A percentile compares a stretch with the other conserved stretches of the same genome.
phyloP scores from a whole-genome alignment of 2,329 filamentous ascomycete species.

The Pseudofabraea citricarpa region DNA sequence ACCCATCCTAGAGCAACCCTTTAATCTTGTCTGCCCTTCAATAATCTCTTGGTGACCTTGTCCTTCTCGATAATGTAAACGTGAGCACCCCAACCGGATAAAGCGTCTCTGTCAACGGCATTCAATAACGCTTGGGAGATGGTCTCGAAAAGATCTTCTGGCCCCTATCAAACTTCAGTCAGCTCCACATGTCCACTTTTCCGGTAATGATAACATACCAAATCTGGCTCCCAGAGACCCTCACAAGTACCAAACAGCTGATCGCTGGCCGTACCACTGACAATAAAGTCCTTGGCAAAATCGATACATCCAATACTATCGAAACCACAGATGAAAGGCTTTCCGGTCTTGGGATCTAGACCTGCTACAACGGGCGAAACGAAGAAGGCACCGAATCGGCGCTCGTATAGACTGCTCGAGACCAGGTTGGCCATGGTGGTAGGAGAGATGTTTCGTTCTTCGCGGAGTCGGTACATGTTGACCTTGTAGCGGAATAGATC shows the following conservation, averaged over 20 bases:
- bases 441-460: constrained; percentile 94
- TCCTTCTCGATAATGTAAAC: constrained; percentile 99
- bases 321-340: constrained; percentile 98
- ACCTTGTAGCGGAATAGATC: constrained; percentile 99
- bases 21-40: constrained; percentile 96
- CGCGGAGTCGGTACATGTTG: constrained; percentile 98
- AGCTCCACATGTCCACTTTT: neutral
- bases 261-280: constrained; percentile 91
- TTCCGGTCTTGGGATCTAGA: constrained; percentile 86
- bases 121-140: constrained; percentile 94
- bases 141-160: constrained; percentile 96
- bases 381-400: constrained; percentile 93
- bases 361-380: constrained; percentile 92
- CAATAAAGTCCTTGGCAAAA: constrained; percentile 99
- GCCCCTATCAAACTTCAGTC: constrained; percentile 48
- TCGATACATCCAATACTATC: constrained; percentile 99
- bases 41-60: constrained; percentile 97
- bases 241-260: constrained; percentile 99
- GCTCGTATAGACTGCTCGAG: constrained; percentile 86
- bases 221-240: constrained; percentile 93
- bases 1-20: constrained; percentile 6
- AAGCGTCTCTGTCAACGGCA: constrained; percentile 91
- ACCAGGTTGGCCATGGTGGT: constrained; percentile 96
- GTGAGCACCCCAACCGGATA: constrained; percentile 97
- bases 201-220: constrained; percentile 54